phyloP scores from a whole-genome alignment of 768 basidiomycete genomes.

The Leucogyrophana mollusca region DNA sequence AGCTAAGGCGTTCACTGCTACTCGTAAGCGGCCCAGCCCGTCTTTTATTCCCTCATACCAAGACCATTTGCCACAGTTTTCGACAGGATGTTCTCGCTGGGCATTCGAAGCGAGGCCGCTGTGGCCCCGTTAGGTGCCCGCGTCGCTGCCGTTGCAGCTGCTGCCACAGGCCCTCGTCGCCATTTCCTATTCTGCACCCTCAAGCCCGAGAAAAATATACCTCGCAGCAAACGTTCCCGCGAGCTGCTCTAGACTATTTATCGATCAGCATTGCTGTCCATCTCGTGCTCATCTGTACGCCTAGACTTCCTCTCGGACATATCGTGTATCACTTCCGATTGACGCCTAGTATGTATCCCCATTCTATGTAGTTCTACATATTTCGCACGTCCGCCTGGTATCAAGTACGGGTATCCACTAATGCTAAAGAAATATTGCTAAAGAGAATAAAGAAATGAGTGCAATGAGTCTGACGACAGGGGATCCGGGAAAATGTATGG shows the following conservation, averaged over 20 bases:
- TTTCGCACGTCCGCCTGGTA: conserved; percentile 4
- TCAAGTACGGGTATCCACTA: conserved; percentile 17
- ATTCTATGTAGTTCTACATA: conserved; percentile 15
- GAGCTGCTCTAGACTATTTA: conserved; percentile 24
- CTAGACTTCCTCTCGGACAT: not conserved
- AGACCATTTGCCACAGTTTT: conserved; percentile 55
- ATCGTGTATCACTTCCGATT: not conserved
- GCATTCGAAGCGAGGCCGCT: conserved; percentile 72
- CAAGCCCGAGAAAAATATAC: conserved; percentile 51
- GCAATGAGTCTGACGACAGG: not conserved
- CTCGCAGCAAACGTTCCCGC: conserved; percentile 45
- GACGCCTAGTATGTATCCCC: conserved; percentile 17
- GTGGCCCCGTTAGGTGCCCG: conserved; percentile 55
- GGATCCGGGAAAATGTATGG: not conserved
- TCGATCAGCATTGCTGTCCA: too few species aligned
- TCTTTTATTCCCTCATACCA: too few species aligned
- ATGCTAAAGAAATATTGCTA: conserved; percentile 3
- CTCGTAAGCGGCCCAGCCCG: conserved; percentile 48
- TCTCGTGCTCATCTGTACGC: too few species aligned
- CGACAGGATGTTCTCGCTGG: conserved; percentile 86
- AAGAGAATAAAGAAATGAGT: not conserved
- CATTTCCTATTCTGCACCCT: conserved; percentile 84
- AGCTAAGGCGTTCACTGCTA: conserved; percentile 86
- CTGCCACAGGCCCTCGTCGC: conserved; percentile 69
- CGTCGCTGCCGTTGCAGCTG: conserved; percentile 63